Conservation (phyloP, 2,329 filamentous ascomycete species). For the Rhynchosporium graminicola region DNA sequence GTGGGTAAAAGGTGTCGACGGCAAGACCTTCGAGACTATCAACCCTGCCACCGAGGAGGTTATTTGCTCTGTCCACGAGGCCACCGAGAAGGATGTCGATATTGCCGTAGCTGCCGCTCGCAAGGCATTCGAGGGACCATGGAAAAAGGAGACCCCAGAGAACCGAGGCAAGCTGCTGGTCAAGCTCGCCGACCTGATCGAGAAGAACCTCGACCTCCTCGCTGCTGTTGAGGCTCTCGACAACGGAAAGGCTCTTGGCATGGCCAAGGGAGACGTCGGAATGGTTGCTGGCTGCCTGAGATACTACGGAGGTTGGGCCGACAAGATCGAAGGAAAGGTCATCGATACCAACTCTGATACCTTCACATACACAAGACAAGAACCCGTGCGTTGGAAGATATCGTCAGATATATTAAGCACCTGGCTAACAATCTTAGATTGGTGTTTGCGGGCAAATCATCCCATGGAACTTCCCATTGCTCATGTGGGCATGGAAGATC, state of each 20-base stretch:
- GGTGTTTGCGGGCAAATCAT: conserved; percentile 74
- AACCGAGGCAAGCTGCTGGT: conserved; percentile 68
- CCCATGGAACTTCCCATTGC: conserved; percentile 70
- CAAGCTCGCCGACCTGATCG: conserved; percentile 78
- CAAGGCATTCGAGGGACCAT: conserved; percentile 77
- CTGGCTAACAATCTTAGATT: conserved; percentile 41
- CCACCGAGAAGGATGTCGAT: conserved; percentile 82
- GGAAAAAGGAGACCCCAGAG: conserved; percentile 68
- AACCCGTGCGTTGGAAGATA: conserved; percentile 50
- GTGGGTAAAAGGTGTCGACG: conserved; percentile 79
- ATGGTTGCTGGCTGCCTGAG: conserved; percentile 70
- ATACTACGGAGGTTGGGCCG: conserved; percentile 78
- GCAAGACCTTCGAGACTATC: conserved; percentile 89
- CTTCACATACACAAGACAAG: conserved; percentile 68
- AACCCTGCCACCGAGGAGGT: conserved; percentile 85
- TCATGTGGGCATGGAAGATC: conserved; percentile 69
- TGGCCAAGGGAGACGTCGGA: conserved; percentile 74
- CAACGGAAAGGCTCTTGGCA: conserved; percentile 79
- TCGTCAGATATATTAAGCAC: neutral
- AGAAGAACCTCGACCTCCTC: conserved; percentile 75
- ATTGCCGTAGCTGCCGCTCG: conserved; percentile 83
- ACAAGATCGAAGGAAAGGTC: conserved; percentile 71
- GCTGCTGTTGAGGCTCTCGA: conserved; percentile 84
- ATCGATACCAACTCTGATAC: conserved; percentile 64
- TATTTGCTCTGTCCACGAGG: conserved; percentile 81